Base-by-base conservation (phyloP, 2,329 filamentous ascomycete genomes). In the Kalmusia sp. region DNA sequence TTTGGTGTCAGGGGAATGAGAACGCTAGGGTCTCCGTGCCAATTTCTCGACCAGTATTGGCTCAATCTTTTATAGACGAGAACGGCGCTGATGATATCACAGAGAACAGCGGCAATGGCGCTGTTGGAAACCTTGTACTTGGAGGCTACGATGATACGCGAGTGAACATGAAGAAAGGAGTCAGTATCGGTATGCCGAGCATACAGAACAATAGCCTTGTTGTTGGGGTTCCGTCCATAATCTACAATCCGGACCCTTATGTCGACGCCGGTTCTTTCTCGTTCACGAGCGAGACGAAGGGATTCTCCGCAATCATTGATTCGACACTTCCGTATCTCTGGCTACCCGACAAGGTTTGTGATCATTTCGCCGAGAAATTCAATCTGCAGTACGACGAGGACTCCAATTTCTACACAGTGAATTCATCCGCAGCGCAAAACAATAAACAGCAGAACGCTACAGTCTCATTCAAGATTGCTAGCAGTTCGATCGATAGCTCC, bases 101-200 rank as follows among this genome's bases (percentile, higher is more conserved):
- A 74, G 70, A 62, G n/a, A 70, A 70, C 22, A 61, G 61, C 30
- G 27, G 49, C 3, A 59, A 57, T n/a, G 71, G 69, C 24, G 57
- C 59, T 17, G 47, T 50, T 2, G 73, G 65, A 17, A 76, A 59
- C 34, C 63, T 78, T 4, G 68, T 75, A 0, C 59, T 79, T 1
- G 77, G 77, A 11, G 77, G 77, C 5, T 79, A 74, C 46, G 77
- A 80, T 50, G 52, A 61, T 25, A 63, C 71, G 0, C 67, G 75
- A 8, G 57, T 73, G 11, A 59, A 54, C 19, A 1, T 45, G n/a
- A 50, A 61, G 8, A 47, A 54, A 12, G 54, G 67, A 2, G 54
- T 52, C 1, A 62, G 52, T 6, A 58, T 69, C 17, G 6, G 15
- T 3, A 63, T 73, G 52, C 58, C 62, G 0, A 63, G 46, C 38